Evolutionary conservation across 257 asterid species (phyloP).

Genomic region (Ophiorrhiza pumila): DNA sequence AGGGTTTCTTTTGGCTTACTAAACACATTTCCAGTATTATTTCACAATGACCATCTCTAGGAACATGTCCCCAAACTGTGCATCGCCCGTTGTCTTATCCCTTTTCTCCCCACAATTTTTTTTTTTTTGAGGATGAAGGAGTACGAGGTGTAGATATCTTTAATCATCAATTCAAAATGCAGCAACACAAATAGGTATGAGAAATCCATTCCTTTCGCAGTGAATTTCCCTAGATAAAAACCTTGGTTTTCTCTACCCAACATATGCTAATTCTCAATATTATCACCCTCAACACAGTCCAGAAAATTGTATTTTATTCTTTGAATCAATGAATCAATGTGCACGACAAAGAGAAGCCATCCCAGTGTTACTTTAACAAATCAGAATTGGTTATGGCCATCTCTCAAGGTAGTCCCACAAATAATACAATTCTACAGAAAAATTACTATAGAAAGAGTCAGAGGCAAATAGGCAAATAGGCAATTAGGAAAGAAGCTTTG

Average conservation of each 20-base stretch:
- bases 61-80: not conserved
- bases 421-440: not conserved
- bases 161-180: not conserved
- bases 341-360: conserved; percentile 4
- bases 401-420: conserved; percentile 16
- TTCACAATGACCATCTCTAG: not conserved
- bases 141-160: not conserved
- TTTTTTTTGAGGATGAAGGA: not conserved
- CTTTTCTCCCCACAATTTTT: not conserved
- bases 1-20: not conserved
- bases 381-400: not conserved
- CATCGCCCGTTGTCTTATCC: not conserved
- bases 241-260: not conserved
- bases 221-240: not conserved
- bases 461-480: conserved; percentile 10
- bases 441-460: not conserved
- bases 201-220: not conserved
- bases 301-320: not conserved
- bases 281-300: not conserved
- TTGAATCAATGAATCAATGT: not conserved
- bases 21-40: not conserved
- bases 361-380: not conserved
- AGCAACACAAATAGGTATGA: not conserved
- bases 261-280: not conserved
- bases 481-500: no score